phyloP scores from a whole-genome alignment of 331 rosid genomes.

The Prunus yedoensis region DNA sequence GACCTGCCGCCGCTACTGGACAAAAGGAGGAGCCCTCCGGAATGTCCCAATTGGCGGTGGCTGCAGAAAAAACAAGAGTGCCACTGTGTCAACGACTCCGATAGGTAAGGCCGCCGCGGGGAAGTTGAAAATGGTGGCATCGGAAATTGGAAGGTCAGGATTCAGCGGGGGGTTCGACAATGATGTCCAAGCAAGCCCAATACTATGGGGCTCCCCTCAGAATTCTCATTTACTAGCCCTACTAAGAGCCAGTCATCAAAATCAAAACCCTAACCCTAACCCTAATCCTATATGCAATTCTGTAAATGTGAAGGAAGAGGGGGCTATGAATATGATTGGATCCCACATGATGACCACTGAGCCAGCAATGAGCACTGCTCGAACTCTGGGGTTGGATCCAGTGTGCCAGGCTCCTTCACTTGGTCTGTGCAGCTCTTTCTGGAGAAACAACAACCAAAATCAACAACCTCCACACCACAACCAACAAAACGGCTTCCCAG shows the following conservation, averaged over 20 bases:
- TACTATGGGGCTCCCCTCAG: constrained; percentile 81
- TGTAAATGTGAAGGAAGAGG: constrained; percentile 46
- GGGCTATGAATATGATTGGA: constrained; percentile 33
- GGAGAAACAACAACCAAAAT: constrained; percentile 53
- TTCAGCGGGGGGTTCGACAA: constrained; percentile 44
- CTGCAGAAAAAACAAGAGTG: constrained; percentile 64
- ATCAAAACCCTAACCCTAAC: constrained; percentile 59
- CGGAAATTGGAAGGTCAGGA: constrained; percentile 55
- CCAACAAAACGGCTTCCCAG: constrained; percentile 39
- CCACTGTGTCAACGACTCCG: constrained; percentile 23
- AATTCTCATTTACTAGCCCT: constrained; percentile 60
- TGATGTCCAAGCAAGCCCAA: constrained; percentile 42
- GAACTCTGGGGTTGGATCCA: constrained; percentile 52
- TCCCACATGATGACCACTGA: constrained; percentile 45
- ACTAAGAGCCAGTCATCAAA: constrained; percentile 39
- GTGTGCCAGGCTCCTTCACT: constrained; percentile 48
- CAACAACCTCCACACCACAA: constrained; percentile 41
- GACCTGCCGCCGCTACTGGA: constrained; percentile 95
- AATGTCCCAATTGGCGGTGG: constrained; percentile 90
- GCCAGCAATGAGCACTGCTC: constrained; percentile 22
- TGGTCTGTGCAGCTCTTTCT: constrained; percentile 54
- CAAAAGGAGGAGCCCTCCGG: constrained; percentile 84
- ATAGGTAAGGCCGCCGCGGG: constrained; percentile 34
- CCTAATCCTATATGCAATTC: constrained; percentile 34
- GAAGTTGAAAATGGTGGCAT: constrained; percentile 49